Evolutionary conservation across 306 rosid genomes (phyloP), one percentile per base, ranked within the genome.

Genomic region (Gynostemma pentaphyllum): DNA sequence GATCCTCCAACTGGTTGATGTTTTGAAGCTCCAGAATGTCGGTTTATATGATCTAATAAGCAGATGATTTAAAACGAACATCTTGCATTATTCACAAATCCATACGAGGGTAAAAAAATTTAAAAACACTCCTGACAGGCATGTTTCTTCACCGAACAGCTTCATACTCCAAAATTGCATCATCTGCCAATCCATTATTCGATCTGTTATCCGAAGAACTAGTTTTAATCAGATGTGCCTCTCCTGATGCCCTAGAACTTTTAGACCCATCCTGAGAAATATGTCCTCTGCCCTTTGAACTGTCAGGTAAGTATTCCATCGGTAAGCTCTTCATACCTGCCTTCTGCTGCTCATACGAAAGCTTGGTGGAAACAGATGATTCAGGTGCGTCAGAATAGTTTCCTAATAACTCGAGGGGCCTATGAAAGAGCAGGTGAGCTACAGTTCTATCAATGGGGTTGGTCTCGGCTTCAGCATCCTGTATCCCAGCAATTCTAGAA

Each of bases 341-440:
- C 67, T 68, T 78, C 76, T 44, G 57, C 67, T 81, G 57, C 67
- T 81, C 83, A 46, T 46, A 36, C 39, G 75, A 75, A 9, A 72
- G 63, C 78, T 81, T 79, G 11, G 76, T 4, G 61, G 89, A 71
- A 72, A 67, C 28, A 41, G 83, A 81, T 2, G 78, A 78, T 68
- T 79, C 85, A 34, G 79, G 74, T 36, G 70, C 63, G 22, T 79
- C 90, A 4, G 74, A 59, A 59, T 56, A 80, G 67, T 78, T 81
- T 68, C 78, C 83, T 2, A 78, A 72, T 7, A 71, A 66, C 69
- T 84, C 90, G 65, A 73, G 49, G 41, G 94, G 94, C 66, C 85
- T 76, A 66, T 86, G 84, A 65, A 94, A 94, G 74, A 94, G 97
- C 75, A 94, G 79, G 74, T 83, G 97, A 65, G 99, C 99, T 71